Evolutionary conservation across 805 yeast species (phyloP).

Genomic region (Sugiyamaella floridensis): DNA sequence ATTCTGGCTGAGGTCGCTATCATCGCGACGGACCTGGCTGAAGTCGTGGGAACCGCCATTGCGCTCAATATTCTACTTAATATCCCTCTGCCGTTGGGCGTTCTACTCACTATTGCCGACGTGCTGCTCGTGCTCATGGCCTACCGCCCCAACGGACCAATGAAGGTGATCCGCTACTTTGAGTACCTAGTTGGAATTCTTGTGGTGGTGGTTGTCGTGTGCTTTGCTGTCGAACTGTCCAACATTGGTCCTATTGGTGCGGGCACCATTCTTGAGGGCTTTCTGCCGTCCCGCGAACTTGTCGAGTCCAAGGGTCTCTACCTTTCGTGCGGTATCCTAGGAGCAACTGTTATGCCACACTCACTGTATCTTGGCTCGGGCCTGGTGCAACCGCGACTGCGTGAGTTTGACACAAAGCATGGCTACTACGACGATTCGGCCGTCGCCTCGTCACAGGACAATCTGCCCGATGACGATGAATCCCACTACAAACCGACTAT

Average conservation of each 20-base stretch:
- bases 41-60: slow-evolving; percentile 90
- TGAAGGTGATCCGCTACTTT: slow-evolving; percentile 67
- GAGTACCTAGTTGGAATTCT: slow-evolving; percentile 66
- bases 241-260: slow-evolving; percentile 42
- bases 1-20: slow-evolving; percentile 77
- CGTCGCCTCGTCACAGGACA: slow-evolving; percentile 10
- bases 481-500: slow-evolving; percentile 60
- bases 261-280: slow-evolving; percentile 53
- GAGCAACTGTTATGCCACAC: slow-evolving; percentile 96
- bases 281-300: slow-evolving; percentile 58
- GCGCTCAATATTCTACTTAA: slow-evolving; percentile 69
- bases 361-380: slow-evolving; percentile 80
- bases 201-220: slow-evolving; percentile 66
- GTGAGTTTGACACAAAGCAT: slow-evolving; percentile 60
- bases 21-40: slow-evolving; percentile 89
- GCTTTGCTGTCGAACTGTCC: slow-evolving; percentile 65
- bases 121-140: slow-evolving; percentile 73
- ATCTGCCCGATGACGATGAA: slow-evolving; percentile 5
- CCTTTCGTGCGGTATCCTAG: slow-evolving; percentile 74
- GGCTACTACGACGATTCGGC: slow-evolving; percentile 36
- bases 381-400: slow-evolving; percentile 75
- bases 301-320: slow-evolving; percentile 61
- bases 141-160: slow-evolving; percentile 68
- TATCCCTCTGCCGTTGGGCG: slow-evolving; percentile 71
- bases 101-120: slow-evolving; percentile 70